These are phyloP conservation scores for Turritis glabra DNA, from an alignment of 345 rosid species.

Conservation along the genomic window DNA sequence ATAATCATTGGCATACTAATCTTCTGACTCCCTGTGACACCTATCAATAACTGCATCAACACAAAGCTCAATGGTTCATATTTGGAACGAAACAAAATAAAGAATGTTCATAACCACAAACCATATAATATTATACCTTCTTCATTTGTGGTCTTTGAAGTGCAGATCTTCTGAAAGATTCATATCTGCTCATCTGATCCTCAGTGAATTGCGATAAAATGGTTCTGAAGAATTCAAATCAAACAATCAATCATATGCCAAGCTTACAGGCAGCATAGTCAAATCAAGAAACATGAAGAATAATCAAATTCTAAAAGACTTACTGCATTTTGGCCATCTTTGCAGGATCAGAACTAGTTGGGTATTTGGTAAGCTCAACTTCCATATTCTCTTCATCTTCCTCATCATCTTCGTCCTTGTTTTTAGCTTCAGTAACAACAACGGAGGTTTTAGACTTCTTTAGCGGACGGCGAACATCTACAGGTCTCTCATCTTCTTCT, in stretches of 20 bases:
- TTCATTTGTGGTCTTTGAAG: slow-evolving; percentile 91
- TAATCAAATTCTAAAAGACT: neutral
- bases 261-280: neutral
- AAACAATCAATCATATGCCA: slow-evolving; percentile 3
- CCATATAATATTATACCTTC: slow-evolving; percentile 51
- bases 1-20: slow-evolving; percentile 73
- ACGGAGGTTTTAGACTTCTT: slow-evolving; percentile 31
- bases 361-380: slow-evolving; percentile 74
- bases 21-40: slow-evolving; percentile 87
- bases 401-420: slow-evolving; percentile 70
- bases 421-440: slow-evolving; percentile 37
- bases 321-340: slow-evolving; percentile 96
- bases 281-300: neutral
- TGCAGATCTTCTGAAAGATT: slow-evolving; percentile 94
- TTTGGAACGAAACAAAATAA: neutral
- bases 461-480: slow-evolving; percentile 15
- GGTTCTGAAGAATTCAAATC: slow-evolving; percentile 45
- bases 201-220: slow-evolving; percentile 81
- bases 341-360: slow-evolving; percentile 71
- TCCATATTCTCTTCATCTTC: slow-evolving; percentile 94
- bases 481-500: slow-evolving; percentile 46
- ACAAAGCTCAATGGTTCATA: neutral
- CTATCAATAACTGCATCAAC: slow-evolving; percentile 60
- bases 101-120: neutral
- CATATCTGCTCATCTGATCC: slow-evolving; percentile 86